A percentile compares a stretch with the other conserved stretches of the same genome.
Evolutionary conservation across 352 stramenopile genomes (phyloP).

Genomic region (Globisporangium emineosum): DNA sequence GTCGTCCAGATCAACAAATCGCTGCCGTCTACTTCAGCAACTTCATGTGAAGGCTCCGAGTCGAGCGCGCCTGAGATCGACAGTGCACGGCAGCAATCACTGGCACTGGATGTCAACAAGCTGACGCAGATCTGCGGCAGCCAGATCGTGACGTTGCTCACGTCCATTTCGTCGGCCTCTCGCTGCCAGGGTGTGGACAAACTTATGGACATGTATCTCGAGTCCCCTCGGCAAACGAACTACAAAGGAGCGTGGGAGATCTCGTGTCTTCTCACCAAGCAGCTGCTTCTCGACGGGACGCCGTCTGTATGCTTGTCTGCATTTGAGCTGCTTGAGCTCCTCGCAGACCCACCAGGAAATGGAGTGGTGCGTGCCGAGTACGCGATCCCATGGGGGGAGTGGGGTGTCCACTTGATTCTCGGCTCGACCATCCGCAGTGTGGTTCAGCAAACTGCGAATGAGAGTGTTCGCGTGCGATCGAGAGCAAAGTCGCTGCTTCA

Average conservation of each 20-base stretch:
- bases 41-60: conserved; percentile 18
- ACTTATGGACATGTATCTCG: conserved; percentile 41
- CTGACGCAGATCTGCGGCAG: conserved; percentile 45
- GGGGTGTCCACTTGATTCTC: conserved; percentile 74
- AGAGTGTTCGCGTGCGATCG: conserved; percentile 56
- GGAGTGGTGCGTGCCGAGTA: conserved; percentile 25
- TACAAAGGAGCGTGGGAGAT: conserved; percentile 74
- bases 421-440: conserved; percentile 73
- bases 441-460: conserved; percentile 63
- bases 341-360: conserved; percentile 40
- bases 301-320: conserved; percentile 46
- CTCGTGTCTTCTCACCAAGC: conserved; percentile 61
- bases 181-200: conserved; percentile 56
- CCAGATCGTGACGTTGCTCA: conserved; percentile 55
- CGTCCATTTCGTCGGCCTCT: conserved; percentile 31
- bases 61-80: conserved; percentile 40
- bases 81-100: conserved; percentile 43
- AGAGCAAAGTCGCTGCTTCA: conserved; percentile 49
- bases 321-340: conserved; percentile 53
- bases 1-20: conserved; percentile 67
- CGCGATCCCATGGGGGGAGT: conserved; percentile 74
- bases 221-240: conserved; percentile 27
- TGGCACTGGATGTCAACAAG: conserved; percentile 64
- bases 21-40: conserved; percentile 14
- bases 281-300: conserved; percentile 52